Conservation (phyloP, 495 filamentous ascomycete genomes). For the Amphirosellinia nigrospora region DNA sequence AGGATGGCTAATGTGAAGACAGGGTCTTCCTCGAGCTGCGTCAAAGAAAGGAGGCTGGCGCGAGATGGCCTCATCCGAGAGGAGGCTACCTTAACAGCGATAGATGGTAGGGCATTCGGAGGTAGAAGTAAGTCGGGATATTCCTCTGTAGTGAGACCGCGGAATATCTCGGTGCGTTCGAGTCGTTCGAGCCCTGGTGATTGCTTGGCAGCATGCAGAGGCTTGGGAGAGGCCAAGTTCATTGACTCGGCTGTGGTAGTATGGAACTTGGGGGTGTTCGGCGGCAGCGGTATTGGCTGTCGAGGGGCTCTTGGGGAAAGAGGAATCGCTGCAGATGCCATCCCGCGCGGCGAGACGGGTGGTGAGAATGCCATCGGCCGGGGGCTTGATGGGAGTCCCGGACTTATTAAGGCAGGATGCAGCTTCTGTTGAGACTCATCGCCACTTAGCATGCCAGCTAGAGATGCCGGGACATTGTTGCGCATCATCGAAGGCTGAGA, state of each 20-base stretch:
- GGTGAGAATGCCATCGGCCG: conserved; percentile 79
- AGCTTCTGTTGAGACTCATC: conserved; percentile 43
- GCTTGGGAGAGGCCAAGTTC: conserved; percentile 46
- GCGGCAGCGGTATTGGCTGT: conserved; percentile 68
- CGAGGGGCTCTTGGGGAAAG: conserved; percentile 74
- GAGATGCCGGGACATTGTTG: conserved; percentile 45
- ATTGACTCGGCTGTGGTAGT: conserved; percentile 51
- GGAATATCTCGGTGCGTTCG: conserved; percentile 50
- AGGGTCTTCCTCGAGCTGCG: conserved; percentile 82
- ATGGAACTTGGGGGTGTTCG: conserved; percentile 65
- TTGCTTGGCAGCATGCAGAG: conserved; percentile 48
- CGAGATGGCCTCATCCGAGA: conserved; percentile 92
- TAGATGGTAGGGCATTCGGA: conserved; percentile 87
- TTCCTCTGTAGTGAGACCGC: conserved; percentile 78
- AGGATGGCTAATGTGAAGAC: conserved; percentile 91
- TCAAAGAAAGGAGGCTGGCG: conserved; percentile 75
- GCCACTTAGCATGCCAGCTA: conserved; percentile 57
- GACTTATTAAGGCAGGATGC: conserved; percentile 71
- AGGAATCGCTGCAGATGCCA: conserved; percentile 63
- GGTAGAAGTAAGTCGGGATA: conserved; percentile 83
- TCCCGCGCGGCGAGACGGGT: conserved; percentile 66
- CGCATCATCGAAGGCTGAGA: conserved; percentile 33
- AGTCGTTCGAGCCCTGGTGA: conserved; percentile 36
- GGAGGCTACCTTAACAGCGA: conserved; percentile 85
- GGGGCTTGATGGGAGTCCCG: conserved; percentile 88